Base-by-base conservation (phyloP, 2,329 filamentous ascomycete species). In the Talaromyces sp. region DNA sequence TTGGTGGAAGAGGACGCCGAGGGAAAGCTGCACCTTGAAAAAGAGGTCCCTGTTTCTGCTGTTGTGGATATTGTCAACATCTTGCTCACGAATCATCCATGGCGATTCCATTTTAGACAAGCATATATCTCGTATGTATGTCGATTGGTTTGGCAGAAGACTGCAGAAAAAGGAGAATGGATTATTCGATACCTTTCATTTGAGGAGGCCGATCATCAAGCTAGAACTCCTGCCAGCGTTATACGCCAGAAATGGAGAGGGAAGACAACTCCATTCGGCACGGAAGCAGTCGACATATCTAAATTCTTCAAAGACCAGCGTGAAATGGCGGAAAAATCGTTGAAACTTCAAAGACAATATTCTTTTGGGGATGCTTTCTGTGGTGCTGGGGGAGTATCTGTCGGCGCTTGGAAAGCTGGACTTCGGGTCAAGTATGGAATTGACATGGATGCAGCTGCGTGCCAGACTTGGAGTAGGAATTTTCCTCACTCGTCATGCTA, bases 351-450 rank as follows among this genome's bases (percentile, higher is more conserved):
- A 22, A 45, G 65, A 24, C 80, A 79, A 45, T 91, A 91, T 66
- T 90, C 87, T 0, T 85, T 89, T 27, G 89, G 86, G 1, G 92
- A 95, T 71, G 82, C 85, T 0, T 95, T 91, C 68, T 90, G 86
- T 39, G 90, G 91, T 1, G 89, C 85, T 1, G 91, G 92, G 0
- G 91, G 91, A 4, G 85, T 86, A 0, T 90, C 90, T 0, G 79
- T 84, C 2, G 91, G 90, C 0, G 90, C 90, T 0, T 65, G 72
- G 13, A 72, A 78, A 58, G 85, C 85, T 0, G 90, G 90, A 0
- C 77, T 93, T 14, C 76, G 81, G 3, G 72, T 91, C 0, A 77
- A 79, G 27, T 87, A 86, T 74, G 88, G 85, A 0, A 84, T 93
- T 11, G 92, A 96, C 70, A 81, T 85, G 19, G 84, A 85, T 63